phyloP scores from a whole-genome alignment of 2,329 filamentous ascomycete genomes.

The Pseudonectria buxi region DNA sequence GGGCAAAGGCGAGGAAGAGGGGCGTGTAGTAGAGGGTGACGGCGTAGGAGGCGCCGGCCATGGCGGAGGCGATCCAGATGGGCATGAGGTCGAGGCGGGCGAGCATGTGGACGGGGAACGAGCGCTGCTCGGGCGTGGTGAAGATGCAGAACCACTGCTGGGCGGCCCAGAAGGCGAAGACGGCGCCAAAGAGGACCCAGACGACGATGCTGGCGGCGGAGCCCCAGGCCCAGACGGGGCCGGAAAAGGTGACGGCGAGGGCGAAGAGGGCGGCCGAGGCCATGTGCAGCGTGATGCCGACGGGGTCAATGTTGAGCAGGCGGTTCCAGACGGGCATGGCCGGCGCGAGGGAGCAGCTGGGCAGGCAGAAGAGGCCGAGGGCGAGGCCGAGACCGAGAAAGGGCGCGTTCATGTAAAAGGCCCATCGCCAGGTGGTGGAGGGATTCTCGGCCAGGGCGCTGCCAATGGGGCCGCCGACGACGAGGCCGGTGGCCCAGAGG shows the following conservation, averaged over 20 bases:
- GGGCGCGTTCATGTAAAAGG: constrained; percentile 47
- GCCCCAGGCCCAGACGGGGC: constrained; percentile 42
- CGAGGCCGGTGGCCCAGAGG: constrained; percentile 17
- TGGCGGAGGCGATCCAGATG: constrained; percentile 34
- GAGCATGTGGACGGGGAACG: constrained; percentile 8
- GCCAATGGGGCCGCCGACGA: constrained; percentile 18
- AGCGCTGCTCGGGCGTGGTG: constrained; percentile 32
- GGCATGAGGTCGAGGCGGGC: constrained; percentile 31
- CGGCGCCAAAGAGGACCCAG: constrained; percentile 39
- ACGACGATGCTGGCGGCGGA: constrained; percentile 36
- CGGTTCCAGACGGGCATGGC: constrained; percentile 8
- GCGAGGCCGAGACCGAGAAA: constrained; percentile 33
- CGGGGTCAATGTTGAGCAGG: constrained; percentile 23
- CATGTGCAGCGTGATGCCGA: constrained; percentile 24
- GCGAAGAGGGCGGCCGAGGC: constrained; percentile 32
- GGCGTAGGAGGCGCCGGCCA: constrained; percentile 30
- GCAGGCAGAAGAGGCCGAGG: constrained; percentile 37
- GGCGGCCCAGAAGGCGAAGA: constrained; percentile 36
- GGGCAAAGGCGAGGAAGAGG: constrained; percentile 47
- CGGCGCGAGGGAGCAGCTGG: constrained; percentile 27
- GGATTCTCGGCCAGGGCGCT: constrained; percentile 28
- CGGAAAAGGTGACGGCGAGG: constrained; percentile 45
- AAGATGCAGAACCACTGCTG: constrained; percentile 41
- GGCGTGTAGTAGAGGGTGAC: constrained; percentile 46
- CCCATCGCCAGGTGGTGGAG: constrained; percentile 36